Conservation (phyloP, 805 yeast species). For the Yamadazyma scolyti region DNA sequence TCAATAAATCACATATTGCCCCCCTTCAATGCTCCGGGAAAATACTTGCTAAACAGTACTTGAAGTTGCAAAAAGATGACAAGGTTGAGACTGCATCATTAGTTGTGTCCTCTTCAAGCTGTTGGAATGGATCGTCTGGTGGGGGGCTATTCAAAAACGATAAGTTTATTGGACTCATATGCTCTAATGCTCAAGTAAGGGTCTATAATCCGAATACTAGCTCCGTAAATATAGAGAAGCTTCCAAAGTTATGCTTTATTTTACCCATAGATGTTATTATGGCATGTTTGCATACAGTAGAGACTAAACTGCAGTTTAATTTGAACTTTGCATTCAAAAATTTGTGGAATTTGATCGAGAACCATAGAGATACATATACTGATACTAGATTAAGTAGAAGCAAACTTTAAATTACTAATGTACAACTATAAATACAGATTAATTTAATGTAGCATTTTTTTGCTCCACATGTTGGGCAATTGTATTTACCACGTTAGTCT, state of each 20-base stretch:
- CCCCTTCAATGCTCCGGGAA: constrained; percentile 36
- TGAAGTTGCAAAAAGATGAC: constrained; percentile 3
- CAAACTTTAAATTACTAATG: constrained; percentile 1
- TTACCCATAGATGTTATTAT: constrained; percentile 30
- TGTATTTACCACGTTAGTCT: constrained; percentile 22
- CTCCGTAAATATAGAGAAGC: constrained; percentile 21
- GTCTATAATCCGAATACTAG: constrained; percentile 13
- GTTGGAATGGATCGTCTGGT: constrained; percentile 53
- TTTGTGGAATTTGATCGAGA: constrained; percentile 9
- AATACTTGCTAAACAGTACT: constrained; percentile 15
- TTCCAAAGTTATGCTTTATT: constrained; percentile 26
- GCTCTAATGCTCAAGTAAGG: constrained; percentile 40
- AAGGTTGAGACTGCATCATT: constrained; percentile 11
- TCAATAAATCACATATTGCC: constrained; percentile 11
- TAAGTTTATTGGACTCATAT: constrained; percentile 38
- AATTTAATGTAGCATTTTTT: constrained; percentile 4
- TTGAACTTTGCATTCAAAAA: constrained; percentile 5
- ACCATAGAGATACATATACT: constrained; percentile 2
- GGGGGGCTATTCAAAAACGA: constrained; percentile 35
- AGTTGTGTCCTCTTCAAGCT: constrained; percentile 37
- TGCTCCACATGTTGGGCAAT: constrained; percentile 17
- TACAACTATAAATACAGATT: background rate
- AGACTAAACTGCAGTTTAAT: background rate
- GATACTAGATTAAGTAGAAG: constrained; percentile 1
- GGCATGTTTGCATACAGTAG: constrained; percentile 15